Evolutionary conservation across 768 basidiomycete genomes (phyloP).

Genomic region (Phallus indusiatus): DNA sequence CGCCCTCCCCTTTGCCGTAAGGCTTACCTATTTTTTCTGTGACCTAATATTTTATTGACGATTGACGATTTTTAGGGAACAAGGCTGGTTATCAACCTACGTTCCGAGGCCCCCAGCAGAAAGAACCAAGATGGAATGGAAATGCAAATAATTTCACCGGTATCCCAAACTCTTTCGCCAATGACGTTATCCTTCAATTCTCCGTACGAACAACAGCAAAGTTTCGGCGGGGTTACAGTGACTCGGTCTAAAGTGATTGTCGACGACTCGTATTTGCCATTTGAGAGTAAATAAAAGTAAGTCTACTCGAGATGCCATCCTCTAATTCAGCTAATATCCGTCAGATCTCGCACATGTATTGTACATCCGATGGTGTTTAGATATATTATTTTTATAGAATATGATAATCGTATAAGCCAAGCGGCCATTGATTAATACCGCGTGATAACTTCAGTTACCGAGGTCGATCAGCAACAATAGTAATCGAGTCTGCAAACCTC

Average conservation of each 20-base stretch:
- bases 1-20: not conserved
- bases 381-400: not conserved
- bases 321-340: no score
- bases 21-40: not conserved
- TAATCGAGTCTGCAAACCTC: no score
- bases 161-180: not conserved
- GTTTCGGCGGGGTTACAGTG: not conserved
- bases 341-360: no score
- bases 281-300: not conserved
- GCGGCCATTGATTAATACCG: no score
- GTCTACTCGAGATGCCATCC: no score
- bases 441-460: no score
- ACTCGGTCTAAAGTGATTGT: not conserved
- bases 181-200: not conserved
- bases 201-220: not conserved
- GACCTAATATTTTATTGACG: not conserved
- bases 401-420: not conserved
- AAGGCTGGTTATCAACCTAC: conserved; percentile 4
- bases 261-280: not conserved
- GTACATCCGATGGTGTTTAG: not conserved
- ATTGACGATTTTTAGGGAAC: not conserved
- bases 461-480: no score
- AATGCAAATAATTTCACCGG: not conserved
- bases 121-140: not conserved
- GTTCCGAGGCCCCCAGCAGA: not conserved